phyloP scores from a whole-genome alignment of 805 yeast genomes.

The Hermanozyma aechmeae region DNA sequence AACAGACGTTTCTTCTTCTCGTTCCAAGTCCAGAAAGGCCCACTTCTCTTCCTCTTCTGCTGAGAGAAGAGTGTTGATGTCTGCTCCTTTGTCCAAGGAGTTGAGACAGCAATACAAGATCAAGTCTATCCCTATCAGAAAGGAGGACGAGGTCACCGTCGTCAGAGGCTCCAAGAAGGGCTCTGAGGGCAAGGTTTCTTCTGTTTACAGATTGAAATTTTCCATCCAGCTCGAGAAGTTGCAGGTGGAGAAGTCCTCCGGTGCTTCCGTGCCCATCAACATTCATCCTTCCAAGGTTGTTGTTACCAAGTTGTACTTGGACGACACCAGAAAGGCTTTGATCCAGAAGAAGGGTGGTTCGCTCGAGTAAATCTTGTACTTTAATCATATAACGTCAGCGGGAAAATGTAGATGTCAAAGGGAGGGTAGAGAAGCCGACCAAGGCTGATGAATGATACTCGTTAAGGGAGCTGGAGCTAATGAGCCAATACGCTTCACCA shows the following conservation, averaged over 20 bases:
- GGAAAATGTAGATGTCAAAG: too few species aligned
- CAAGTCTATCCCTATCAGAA: slow-evolving; percentile 94
- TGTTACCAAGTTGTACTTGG: slow-evolving; percentile 96
- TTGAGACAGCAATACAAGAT: slow-evolving; percentile 95
- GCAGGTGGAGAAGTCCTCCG: slow-evolving; percentile 95
- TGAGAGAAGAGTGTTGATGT: slow-evolving; percentile 86
- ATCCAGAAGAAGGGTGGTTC: slow-evolving; percentile 97
- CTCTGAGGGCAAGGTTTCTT: slow-evolving; percentile 95
- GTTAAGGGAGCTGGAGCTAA: too few species aligned
- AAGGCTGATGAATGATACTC: too few species aligned
- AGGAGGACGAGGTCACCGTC: slow-evolving; percentile 90
- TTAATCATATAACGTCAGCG: too few species aligned
- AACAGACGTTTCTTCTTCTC: slow-evolving; percentile 95
- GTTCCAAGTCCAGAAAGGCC: slow-evolving; percentile 99
- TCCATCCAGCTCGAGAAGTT: slow-evolving; percentile 95
- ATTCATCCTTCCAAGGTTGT: slow-evolving; percentile 98
- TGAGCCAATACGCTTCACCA: too few species aligned
- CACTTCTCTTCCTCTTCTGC: slow-evolving; percentile 97
- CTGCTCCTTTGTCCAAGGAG: slow-evolving; percentile 99
- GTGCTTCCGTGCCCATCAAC: slow-evolving; percentile 95
- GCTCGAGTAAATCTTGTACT: slow-evolving; percentile 55
- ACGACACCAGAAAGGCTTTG: slow-evolving; percentile 97
- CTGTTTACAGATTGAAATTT: slow-evolving; percentile 98
- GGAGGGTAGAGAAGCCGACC: too few species aligned
- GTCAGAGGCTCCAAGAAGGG: slow-evolving; percentile 99